Conservation (phyloP, 164 flowering plant genomes). For the Malania oleifera region DNA sequence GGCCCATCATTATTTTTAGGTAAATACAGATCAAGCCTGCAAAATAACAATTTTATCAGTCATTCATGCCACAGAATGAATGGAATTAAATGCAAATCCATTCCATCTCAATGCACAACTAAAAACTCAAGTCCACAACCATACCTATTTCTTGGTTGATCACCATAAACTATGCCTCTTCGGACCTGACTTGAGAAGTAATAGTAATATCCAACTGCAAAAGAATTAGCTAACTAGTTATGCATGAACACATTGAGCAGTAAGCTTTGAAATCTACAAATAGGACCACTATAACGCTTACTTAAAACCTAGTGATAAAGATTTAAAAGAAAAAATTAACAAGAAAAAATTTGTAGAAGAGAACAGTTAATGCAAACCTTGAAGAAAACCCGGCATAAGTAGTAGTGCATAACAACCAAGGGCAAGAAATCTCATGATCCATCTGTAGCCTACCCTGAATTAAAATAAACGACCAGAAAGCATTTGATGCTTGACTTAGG, state of each 20-base stretch:
- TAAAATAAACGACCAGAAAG: slow-evolving; percentile 24
- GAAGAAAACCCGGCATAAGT: slow-evolving; percentile 92
- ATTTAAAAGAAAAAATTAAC: not conserved
- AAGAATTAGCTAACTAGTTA: slow-evolving; percentile 14
- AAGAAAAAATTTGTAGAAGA: not conserved
- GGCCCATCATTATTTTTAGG: slow-evolving; percentile 49
- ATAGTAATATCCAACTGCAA: slow-evolving; percentile 81
- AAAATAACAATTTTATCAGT: slow-evolving; percentile 9
- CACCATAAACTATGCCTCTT: slow-evolving; percentile 80
- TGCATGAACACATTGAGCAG: not conserved
- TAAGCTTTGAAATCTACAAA: not conserved
- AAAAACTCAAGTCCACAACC: not conserved
- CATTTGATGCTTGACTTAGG: not conserved
- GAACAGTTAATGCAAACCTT: slow-evolving; percentile 40
- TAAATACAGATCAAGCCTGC: slow-evolving; percentile 85
- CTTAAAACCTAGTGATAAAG: not conserved
- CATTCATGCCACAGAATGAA: not conserved
- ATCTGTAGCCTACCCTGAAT: slow-evolving; percentile 92
- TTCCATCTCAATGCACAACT: slow-evolving; percentile 1
- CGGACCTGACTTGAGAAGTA: slow-evolving; percentile 73
- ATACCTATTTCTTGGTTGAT: slow-evolving; percentile 85
- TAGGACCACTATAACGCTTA: not conserved
- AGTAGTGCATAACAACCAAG: slow-evolving; percentile 78
- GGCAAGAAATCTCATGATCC: slow-evolving; percentile 74
- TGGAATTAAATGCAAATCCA: not conserved